Base-by-base conservation (phyloP, 75 land plant genomes). In the Pinus tabuliformis region DNA sequence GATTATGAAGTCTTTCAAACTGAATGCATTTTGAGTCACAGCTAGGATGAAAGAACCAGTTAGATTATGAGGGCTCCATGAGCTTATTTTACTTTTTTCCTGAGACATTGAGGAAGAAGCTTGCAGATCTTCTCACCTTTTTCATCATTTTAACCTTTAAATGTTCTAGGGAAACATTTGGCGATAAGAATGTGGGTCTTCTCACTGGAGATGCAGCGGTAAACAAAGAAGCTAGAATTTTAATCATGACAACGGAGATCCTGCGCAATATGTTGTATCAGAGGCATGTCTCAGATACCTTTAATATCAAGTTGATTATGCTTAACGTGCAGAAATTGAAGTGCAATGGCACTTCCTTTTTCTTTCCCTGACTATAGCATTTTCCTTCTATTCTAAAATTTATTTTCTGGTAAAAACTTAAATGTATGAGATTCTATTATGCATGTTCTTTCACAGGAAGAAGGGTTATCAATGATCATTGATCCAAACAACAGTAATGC, bases 201-300 rank as follows among this genome's bases (percentile, higher is more conserved):
- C 81, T 97, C 14, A 97, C 99, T 33, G 99, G 99, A 71, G 99
- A 97, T 89, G 89, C 96, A 57, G 86, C 92, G 11, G 72, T 97
- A 45, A 94, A 97, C 76, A 92, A 87, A 72, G 99, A 97, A 71
- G 99, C 98, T 60, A 90, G 82, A 62, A 84, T 97, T 57, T 72
- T 97, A 76, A 89, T 97, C n/a, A 94, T 97, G 99, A 97, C 99
- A 3, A 92, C 99, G 26, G 99, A 97, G 88, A 97, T 97, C 68
- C 73, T 97, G 81, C 87, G 99, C 15, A 97, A 97, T 74, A 97
- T 93, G 99, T 78, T 97, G 66, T 97, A 97, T 75, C 93, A 93
- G 77, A 97, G 97, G 99, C 93, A 66, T 63, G 24, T 49, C 68
- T 52, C 56, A 15, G 28, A 58, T 14, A 13, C 56, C 42, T 36